Conservation (phyloP, 2,329 filamentous ascomycete species). For the Aspergillus pseudoviridinutans region DNA sequence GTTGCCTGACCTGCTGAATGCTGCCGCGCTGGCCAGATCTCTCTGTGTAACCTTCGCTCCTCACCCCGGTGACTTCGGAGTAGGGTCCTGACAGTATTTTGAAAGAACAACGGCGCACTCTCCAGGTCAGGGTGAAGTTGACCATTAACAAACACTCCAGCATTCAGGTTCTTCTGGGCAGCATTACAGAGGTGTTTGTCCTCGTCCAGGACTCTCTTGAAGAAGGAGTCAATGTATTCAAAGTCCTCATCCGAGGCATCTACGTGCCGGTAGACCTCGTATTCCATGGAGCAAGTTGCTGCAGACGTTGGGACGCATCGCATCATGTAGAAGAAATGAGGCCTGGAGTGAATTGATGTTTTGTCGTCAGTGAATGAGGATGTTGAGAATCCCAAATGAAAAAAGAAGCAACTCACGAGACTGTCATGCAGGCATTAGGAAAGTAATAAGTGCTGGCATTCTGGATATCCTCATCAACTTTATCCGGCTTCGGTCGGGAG, state of each 20-base stretch:
- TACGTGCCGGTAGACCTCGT: constrained; percentile 61
- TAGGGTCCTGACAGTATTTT: not conserved
- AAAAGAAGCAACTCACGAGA: constrained; percentile 23
- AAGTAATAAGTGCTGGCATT: constrained; percentile 26
- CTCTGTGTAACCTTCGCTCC: not conserved
- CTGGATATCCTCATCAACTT: not conserved
- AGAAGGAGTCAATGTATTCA: constrained; percentile 53
- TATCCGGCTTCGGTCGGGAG: not conserved
- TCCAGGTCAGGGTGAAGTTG: constrained; percentile 60
- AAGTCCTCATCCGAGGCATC: constrained; percentile 56
- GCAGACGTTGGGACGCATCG: constrained; percentile 55
- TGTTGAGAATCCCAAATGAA: not conserved
- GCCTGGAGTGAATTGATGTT: constrained; percentile 22
- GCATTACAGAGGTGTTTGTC: constrained; percentile 59
- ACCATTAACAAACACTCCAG: constrained; percentile 59
- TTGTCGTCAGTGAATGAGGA: not conserved
- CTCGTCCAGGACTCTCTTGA: constrained; percentile 60
- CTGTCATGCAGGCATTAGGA: constrained; percentile 27
- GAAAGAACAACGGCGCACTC: constrained; percentile 16
- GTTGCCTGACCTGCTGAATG: not conserved
- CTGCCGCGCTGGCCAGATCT: not conserved
- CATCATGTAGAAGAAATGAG: constrained; percentile 60
- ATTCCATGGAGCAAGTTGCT: constrained; percentile 52
- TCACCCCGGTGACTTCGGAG: not conserved
- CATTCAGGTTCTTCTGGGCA: constrained; percentile 57